Evolutionary conservation across 192 early-diverging fungal species (phyloP).

Genomic region (Umbelopsis sp.): DNA sequence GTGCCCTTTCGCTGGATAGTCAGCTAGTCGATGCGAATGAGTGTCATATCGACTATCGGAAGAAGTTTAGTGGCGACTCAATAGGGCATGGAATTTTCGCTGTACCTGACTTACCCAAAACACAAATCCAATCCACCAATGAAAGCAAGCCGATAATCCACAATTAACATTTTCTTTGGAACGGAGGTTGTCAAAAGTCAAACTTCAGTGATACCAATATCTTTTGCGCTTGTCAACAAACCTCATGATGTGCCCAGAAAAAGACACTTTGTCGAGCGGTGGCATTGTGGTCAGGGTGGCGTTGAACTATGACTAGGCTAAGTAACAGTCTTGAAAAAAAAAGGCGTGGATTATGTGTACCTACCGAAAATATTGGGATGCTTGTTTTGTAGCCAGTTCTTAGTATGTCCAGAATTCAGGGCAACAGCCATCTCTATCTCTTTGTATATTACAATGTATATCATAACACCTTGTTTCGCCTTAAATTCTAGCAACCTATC

Average conservation of each 20-base stretch:
- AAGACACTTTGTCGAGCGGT: slow-evolving; percentile 57
- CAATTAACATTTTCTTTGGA: slow-evolving; percentile 71
- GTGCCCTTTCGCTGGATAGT: slow-evolving; percentile 57
- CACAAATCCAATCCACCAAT: slow-evolving; percentile 88
- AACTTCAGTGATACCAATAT: not conserved
- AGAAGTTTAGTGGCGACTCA: not conserved
- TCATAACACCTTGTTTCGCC: slow-evolving; percentile 81
- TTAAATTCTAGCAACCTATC: slow-evolving; percentile 78
- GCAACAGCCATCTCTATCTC: slow-evolving; percentile 75
- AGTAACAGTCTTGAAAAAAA: not conserved
- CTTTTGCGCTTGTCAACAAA: slow-evolving; percentile 16
- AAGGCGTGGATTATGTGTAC: not conserved
- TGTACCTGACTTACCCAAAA: slow-evolving; percentile 60
- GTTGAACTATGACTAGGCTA: slow-evolving; percentile 53
- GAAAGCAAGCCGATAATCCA: slow-evolving; percentile 83
- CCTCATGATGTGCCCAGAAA: slow-evolving; percentile 86
- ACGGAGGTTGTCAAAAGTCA: slow-evolving; percentile 4
- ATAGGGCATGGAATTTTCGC: too few relatives aligned
- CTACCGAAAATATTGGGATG: slow-evolving; percentile 74
- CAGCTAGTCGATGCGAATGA: slow-evolving; percentile 74
- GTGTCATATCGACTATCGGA: slow-evolving; percentile 79
- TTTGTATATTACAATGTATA: slow-evolving; percentile 86
- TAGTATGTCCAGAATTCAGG: slow-evolving; percentile 72
- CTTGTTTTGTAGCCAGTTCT: slow-evolving; percentile 66
- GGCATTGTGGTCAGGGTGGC: slow-evolving; percentile 79